Percentiles rank a stretch among this genome's conserved stretches.
These are phyloP conservation scores for Glarea lozoyensis DNA, from an alignment of 495 filamentous ascomycete genomes.

Conservation along the genomic window DNA sequence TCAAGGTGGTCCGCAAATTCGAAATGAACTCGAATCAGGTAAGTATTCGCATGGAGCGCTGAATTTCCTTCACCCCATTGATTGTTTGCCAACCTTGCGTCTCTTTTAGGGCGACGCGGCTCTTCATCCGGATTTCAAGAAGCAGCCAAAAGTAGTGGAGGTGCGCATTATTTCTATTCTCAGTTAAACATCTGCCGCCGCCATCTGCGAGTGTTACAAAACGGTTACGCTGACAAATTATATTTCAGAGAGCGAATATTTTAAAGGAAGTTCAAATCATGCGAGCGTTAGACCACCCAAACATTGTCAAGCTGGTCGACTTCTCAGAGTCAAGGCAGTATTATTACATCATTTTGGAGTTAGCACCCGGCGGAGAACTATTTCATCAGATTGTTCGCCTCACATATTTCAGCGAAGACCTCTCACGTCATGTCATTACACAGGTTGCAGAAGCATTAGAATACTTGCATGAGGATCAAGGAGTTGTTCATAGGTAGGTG, in stretches of 20 bases:
- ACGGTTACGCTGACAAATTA: background rate
- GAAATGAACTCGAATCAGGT: conserved; percentile 99
- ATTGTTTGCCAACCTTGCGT: conserved; percentile 18
- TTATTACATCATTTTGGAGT: conserved; percentile 93
- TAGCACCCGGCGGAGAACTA: conserved; percentile 90
- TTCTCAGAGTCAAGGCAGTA: conserved; percentile 92
- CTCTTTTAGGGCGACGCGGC: conserved; percentile 64
- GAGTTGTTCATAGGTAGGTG: conserved; percentile 90
- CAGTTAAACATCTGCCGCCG: conserved; percentile 12
- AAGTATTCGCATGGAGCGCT: conserved; percentile 34
- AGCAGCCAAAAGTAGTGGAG: conserved; percentile 89
- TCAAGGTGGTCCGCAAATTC: conserved; percentile 97
- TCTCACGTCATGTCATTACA: conserved; percentile 86
- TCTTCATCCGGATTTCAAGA: conserved; percentile 93
- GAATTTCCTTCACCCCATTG: conserved; percentile 18
- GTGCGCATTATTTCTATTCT: conserved; percentile 53
- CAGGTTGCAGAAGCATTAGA: conserved; percentile 91
- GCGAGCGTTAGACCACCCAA: conserved; percentile 90
- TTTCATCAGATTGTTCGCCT: conserved; percentile 98
- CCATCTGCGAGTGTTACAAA: conserved; percentile 14
- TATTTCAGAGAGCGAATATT: conserved; percentile 67
- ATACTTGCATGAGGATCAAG: conserved; percentile 89
- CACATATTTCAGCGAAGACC: conserved; percentile 95
- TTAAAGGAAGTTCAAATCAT: conserved; percentile 99
- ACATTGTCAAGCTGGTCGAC: conserved; percentile 85